A percentile compares a stretch with the other conserved stretches of the same genome.
Evolutionary conservation across 1,284 basidiomycete genomes (phyloP).

Genomic region (Apiotrichum porosum): DNA sequence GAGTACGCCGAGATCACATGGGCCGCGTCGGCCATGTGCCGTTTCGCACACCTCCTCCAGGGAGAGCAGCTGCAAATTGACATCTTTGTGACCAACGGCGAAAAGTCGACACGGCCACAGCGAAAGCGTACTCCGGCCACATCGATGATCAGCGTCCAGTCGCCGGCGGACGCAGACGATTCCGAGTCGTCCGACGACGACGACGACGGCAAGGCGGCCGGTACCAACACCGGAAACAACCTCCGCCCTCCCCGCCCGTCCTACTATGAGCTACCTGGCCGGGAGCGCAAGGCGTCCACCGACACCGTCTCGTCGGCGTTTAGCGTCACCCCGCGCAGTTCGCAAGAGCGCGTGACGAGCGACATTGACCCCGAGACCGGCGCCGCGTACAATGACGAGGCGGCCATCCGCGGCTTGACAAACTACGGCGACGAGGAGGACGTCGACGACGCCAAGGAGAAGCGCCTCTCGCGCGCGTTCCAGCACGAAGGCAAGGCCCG

Average conservation of each 20-base stretch:
- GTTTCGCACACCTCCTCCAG: constrained; percentile 63
- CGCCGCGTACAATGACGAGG: not conserved
- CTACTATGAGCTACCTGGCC: no score
- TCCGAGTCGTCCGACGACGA: not conserved
- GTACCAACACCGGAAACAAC: no score
- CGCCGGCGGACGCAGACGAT: not conserved
- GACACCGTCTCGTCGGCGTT: no score
- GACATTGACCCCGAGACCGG: constrained; percentile 9
- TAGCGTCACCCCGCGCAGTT: no score
- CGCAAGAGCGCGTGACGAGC: no score
- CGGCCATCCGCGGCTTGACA: constrained; percentile 57
- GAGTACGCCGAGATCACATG: constrained; percentile 80
- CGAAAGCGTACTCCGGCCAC: not conserved
- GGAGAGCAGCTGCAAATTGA: constrained; percentile 63
- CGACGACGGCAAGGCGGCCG: no score
- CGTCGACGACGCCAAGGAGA: constrained; percentile 63
- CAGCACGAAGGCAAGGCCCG: constrained; percentile 64
- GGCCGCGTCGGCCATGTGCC: constrained; percentile 66
- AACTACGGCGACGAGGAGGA: constrained; percentile 79
- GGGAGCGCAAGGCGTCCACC: no score
- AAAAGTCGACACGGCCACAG: not conserved
- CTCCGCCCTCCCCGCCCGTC: no score
- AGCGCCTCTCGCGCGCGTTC: constrained; percentile 57
- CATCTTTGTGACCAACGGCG: constrained; percentile 67
- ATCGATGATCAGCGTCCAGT: no score